Evolutionary conservation across 2,329 filamentous ascomycete species (phyloP).

Genomic region (Fusarium pilosicola): DNA sequence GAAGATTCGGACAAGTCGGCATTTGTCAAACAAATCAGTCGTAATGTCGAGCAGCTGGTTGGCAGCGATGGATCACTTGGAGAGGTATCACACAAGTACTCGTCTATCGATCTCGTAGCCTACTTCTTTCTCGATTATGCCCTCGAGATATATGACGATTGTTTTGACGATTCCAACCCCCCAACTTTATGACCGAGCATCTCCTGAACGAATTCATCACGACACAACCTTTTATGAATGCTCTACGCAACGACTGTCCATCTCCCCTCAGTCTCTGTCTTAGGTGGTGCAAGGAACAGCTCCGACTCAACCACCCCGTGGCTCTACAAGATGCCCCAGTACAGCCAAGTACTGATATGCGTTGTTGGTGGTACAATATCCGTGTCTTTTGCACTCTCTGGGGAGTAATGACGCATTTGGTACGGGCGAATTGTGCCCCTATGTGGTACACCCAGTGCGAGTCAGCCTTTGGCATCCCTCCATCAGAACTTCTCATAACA

Average conservation of each 20-base stretch:
- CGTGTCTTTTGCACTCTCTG: constrained; percentile 41
- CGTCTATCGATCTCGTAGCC: constrained; percentile 36
- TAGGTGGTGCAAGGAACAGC: constrained; percentile 37
- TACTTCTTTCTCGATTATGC: constrained; percentile 34
- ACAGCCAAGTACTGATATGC: constrained; percentile 6
- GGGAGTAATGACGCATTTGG: constrained; percentile 27
- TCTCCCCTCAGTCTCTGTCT: constrained; percentile 30
- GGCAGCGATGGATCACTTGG: constrained; percentile 7
- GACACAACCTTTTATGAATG: constrained; percentile 28
- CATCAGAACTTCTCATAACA: constrained; percentile 41
- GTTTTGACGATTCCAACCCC: background rate
- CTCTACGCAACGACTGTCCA: background rate
- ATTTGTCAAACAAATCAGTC: constrained; percentile 7
- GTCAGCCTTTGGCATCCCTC: constrained; percentile 37
- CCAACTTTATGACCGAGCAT: constrained; percentile 20
- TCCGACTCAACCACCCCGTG: constrained; percentile 18
- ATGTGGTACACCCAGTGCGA: constrained; percentile 38
- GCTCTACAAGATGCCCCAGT: constrained; percentile 28
- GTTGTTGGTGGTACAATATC: constrained; percentile 38
- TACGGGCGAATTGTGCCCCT: constrained; percentile 22
- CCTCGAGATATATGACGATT: constrained; percentile 35
- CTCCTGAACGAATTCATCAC: constrained; percentile 37
- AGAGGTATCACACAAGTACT: constrained; percentile 20
- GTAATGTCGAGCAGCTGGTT: constrained; percentile 17
- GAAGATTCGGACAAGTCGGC: constrained; percentile 10